phyloP scores from a whole-genome alignment of 805 yeast species.

The Wickerhamomyces bisporus region DNA sequence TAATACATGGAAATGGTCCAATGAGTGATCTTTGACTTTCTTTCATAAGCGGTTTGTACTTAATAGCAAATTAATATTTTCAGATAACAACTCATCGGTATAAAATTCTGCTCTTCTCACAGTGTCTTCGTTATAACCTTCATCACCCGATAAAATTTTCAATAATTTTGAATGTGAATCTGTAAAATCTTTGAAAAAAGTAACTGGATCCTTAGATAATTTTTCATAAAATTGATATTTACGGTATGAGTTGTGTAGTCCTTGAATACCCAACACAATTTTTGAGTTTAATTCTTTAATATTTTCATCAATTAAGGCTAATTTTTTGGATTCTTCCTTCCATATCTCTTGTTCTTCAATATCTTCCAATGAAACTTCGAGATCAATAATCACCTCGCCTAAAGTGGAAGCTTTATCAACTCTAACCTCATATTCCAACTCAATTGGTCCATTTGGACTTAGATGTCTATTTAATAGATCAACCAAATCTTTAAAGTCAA shows the following conservation, averaged over 20 bases:
- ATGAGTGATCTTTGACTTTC: background rate
- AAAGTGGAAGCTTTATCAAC: constrained; percentile 74
- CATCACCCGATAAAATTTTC: constrained; percentile 84
- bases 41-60: constrained; percentile 37
- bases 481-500: constrained; percentile 68
- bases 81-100: constrained; percentile 65
- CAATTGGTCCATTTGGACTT: constrained; percentile 75
- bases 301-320: constrained; percentile 24
- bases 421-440: constrained; percentile 65
- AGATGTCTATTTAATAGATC: constrained; percentile 64
- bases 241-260: constrained; percentile 45
- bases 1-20: too few relatives aligned
- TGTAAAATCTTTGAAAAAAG: constrained; percentile 66
- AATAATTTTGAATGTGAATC: constrained; percentile 80
- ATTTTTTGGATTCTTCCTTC: constrained; percentile 27
- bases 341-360: constrained; percentile 23
- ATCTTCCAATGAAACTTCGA: constrained; percentile 49
- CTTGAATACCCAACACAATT: constrained; percentile 41
- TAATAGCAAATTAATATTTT: constrained; percentile 72
- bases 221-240: constrained; percentile 76
- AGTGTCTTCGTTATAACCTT: constrained; percentile 81
- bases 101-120: constrained; percentile 84
- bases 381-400: constrained; percentile 77
- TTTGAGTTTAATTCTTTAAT: constrained; percentile 29
- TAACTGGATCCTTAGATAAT: constrained; percentile 71